Evolutionary conservation across 2,329 filamentous ascomycete genomes (phyloP).

Genomic region (Epichloe coenophiala): DNA sequence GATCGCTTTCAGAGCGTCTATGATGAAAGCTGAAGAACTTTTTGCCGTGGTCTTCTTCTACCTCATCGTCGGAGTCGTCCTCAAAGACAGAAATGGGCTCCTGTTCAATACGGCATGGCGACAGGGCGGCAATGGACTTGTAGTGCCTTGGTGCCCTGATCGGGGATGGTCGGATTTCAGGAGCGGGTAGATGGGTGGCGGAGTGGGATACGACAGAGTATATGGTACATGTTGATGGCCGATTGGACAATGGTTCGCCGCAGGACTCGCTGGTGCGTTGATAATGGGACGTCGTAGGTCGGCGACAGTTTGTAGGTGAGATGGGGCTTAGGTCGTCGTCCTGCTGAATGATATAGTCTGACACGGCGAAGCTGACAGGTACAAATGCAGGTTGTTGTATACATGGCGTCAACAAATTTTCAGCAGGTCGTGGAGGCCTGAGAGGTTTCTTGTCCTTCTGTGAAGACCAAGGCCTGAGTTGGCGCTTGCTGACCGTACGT

Average conservation of each 20-base stretch:
- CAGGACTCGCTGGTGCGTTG: not conserved
- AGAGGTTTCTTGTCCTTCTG: conserved; percentile 9
- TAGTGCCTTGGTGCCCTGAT: conserved; percentile 11
- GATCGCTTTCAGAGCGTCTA: conserved; percentile 22
- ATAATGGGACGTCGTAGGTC: not conserved
- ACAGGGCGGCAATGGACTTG: conserved; percentile 14
- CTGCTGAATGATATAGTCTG: not conserved
- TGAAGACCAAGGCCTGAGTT: not conserved
- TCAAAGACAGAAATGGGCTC: conserved; percentile 34
- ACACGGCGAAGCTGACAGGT: not conserved
- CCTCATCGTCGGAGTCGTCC: conserved; percentile 30
- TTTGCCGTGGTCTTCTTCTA: conserved; percentile 9
- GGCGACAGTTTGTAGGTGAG: conserved; percentile 8
- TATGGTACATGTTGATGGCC: conserved; percentile 6
- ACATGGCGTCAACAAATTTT: conserved; percentile 12
- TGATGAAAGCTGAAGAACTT: conserved; percentile 31
- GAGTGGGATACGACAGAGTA: conserved; percentile 13
- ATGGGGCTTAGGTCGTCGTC: not conserved
- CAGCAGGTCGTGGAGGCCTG: conserved; percentile 17
- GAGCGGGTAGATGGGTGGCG: conserved; percentile 10
- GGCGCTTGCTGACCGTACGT: not conserved
- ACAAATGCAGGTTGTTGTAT: conserved; percentile 6
- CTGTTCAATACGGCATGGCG: conserved; percentile 11
- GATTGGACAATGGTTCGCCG: not conserved
- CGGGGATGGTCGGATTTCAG: conserved; percentile 7